Evolutionary conservation across 257 asterid genomes (phyloP).

Genomic region (Plectranthus barbatus): DNA sequence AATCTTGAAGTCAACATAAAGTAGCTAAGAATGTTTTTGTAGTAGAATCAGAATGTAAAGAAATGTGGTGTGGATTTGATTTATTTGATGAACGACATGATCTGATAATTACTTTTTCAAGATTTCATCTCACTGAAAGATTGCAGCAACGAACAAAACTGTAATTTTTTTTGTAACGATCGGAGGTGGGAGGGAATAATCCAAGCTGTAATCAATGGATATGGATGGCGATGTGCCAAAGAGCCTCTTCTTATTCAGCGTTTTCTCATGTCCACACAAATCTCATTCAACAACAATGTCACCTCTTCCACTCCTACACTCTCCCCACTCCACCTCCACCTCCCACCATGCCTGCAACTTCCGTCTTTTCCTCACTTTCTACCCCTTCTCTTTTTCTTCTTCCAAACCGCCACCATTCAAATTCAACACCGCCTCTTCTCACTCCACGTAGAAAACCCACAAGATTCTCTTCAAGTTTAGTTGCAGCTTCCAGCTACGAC

Average conservation of each 20-base stretch:
- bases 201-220: neutral
- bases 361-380: constrained; percentile 28
- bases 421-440: neutral
- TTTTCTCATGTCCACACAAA: constrained; percentile 62
- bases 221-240: too few relatives aligned
- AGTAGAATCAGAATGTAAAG: too few relatives aligned
- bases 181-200: too few relatives aligned
- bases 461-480: too few relatives aligned
- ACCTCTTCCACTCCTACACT: constrained; percentile 14
- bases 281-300: constrained; percentile 27
- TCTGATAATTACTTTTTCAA: too few relatives aligned
- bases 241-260: neutral
- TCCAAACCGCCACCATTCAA: constrained; percentile 28
- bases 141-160: constrained; percentile 20
- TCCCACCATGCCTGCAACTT: constrained; percentile 36
- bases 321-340: constrained; percentile 15
- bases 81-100: too few relatives aligned
- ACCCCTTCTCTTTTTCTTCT: constrained; percentile 23
- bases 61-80: too few relatives aligned
- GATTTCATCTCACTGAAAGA: too few relatives aligned
- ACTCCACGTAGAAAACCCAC: constrained; percentile 18
- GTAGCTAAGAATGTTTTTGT: too few relatives aligned
- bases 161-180: too few relatives aligned
- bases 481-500: too few relatives aligned
- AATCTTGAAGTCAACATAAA: too few relatives aligned